Evolutionary conservation across 2,329 filamentous ascomycete species (phyloP).

Genomic region (Stylonectria norvegica): DNA sequence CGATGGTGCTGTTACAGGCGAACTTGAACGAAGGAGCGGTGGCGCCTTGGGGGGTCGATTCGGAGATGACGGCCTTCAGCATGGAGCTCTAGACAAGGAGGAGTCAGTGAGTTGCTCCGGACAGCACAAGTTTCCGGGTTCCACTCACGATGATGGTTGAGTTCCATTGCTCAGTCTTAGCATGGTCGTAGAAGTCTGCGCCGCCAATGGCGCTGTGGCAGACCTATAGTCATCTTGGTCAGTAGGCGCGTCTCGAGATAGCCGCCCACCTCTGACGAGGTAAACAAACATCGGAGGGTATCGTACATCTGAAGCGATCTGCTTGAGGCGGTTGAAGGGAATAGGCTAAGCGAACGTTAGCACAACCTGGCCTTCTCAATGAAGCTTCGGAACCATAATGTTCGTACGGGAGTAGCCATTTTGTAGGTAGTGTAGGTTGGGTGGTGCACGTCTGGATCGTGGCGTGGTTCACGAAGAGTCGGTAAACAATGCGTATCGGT

Average conservation of each 20-base stretch:
- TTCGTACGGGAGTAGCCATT: slow-evolving; percentile 39
- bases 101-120: slow-evolving; percentile 10
- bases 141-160: slow-evolving; percentile 76
- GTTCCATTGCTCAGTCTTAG: slow-evolving; percentile 85
- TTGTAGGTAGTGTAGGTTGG: slow-evolving; percentile 21
- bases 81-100: slow-evolving; percentile 66
- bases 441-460: slow-evolving; percentile 17
- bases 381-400: background rate
- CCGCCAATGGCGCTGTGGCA: slow-evolving; percentile 74
- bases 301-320: slow-evolving; percentile 80
- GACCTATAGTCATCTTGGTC: slow-evolving; percentile 53
- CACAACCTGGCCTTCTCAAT: slow-evolving; percentile 3
- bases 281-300: slow-evolving; percentile 16
- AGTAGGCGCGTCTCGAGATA: background rate
- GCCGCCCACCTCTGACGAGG: slow-evolving; percentile 9
- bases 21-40: slow-evolving; percentile 77
- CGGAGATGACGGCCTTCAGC: slow-evolving; percentile 72
- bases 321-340: slow-evolving; percentile 71
- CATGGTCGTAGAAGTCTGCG: slow-evolving; percentile 80
- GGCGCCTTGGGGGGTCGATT: slow-evolving; percentile 59
- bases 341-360: slow-evolving; percentile 58
- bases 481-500: slow-evolving; percentile 31
- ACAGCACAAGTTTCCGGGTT: slow-evolving; percentile 5
- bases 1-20: slow-evolving; percentile 96
- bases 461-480: slow-evolving; percentile 24